A percentile compares a stretch with the other conserved stretches of the same genome.
phyloP scores from a whole-genome alignment of 192 early-diverging fungal genomes.

The Gigaspora rosea region DNA sequence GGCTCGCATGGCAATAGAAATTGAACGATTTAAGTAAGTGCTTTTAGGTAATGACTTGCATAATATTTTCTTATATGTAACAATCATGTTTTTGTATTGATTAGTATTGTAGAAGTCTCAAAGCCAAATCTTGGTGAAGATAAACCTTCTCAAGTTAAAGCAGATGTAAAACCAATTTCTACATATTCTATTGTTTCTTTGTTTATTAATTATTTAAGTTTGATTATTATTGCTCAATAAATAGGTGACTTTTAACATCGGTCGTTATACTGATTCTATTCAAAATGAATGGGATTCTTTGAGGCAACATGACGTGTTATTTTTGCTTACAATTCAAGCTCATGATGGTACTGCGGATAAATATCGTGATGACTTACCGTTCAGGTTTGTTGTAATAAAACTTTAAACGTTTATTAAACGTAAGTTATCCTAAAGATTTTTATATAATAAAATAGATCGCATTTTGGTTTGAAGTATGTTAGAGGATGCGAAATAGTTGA shows the following conservation, averaged over 20 bases:
- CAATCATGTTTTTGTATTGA: not conserved
- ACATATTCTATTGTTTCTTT: not conserved
- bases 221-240: not conserved
- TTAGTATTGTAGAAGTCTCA: conserved; percentile 70
- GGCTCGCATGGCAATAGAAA: conserved; percentile 86
- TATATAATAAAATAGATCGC: conserved; percentile 28
- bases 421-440: not conserved
- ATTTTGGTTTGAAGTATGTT: conserved; percentile 77
- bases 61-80: too few species aligned
- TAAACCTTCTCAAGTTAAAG: conserved; percentile 74
- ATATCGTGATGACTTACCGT: conserved; percentile 52
- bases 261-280: conserved; percentile 69
- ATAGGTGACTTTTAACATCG: conserved; percentile 59
- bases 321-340: conserved; percentile 74
- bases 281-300: conserved; percentile 88
- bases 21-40: conserved; percentile 58
- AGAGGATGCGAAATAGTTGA: conserved; percentile 87
- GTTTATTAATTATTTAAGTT: not conserved
- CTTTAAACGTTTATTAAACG: not conserved
- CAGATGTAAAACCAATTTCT: conserved; percentile 61
- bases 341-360: conserved; percentile 45
- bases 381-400: conserved; percentile 37
- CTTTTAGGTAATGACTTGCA: too few species aligned
- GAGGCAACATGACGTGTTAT: conserved; percentile 84
- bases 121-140: conserved; percentile 69